phyloP scores from a whole-genome alignment of 106 monocot species.

The Cymbidium sinense region DNA sequence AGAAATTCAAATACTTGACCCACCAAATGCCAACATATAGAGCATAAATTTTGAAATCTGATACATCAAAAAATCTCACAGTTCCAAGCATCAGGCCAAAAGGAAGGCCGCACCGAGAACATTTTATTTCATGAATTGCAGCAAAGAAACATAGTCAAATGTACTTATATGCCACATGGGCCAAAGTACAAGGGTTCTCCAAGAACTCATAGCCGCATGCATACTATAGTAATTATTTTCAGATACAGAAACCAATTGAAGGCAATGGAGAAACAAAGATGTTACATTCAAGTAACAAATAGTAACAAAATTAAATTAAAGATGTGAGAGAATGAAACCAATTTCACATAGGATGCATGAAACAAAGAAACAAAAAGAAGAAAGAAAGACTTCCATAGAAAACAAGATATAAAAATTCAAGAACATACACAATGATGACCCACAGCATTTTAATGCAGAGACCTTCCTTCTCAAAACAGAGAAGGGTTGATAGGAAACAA shows the following conservation, averaged over 20 bases:
- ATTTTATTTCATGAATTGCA: background rate
- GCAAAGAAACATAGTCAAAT: background rate
- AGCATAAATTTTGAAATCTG: background rate
- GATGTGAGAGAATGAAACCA: background rate
- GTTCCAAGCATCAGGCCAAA: background rate
- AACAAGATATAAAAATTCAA: background rate
- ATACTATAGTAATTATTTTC: background rate
- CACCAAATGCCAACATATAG: background rate
- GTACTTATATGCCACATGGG: background rate
- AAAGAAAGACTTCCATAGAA: background rate
- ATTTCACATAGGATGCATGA: background rate
- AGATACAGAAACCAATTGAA: background rate
- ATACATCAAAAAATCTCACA: background rate
- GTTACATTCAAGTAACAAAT: background rate
- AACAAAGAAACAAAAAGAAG: background rate
- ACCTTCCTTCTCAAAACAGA: too few species aligned
- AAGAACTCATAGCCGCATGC: background rate
- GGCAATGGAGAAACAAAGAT: background rate
- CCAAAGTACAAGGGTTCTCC: background rate
- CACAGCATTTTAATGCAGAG: too few species aligned
- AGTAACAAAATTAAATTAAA: background rate
- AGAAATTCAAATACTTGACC: background rate
- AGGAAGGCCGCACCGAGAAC: background rate
- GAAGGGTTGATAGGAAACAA: too few species aligned
- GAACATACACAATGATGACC: background rate